Evolutionary conservation across 2,329 filamentous ascomycete species (phyloP), one percentile per base, ranked within the genome.

Genomic region (Amauroascus niger): DNA sequence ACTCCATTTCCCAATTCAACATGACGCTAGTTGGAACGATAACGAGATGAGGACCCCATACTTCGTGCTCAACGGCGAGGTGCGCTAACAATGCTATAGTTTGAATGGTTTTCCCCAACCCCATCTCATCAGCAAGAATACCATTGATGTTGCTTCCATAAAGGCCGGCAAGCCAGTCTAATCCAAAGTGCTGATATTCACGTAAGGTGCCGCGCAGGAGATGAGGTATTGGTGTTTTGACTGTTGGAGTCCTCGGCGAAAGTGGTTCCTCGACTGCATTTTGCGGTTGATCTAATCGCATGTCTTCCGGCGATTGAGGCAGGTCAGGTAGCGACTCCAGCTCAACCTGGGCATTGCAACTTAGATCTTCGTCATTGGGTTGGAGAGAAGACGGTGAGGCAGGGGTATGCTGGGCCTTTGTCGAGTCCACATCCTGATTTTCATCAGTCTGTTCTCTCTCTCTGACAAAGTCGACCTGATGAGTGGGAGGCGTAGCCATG

Each of bases 1-100:
- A 98, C 70, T 98, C 93, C 86, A 97, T 97, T 69, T 98, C 94
- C 93, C 93, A 98, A 66, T 98, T 98, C 59, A 98, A 81, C 79
- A 98, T 96, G 47, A 98, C 94, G 69, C 90, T 97, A 1, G 93
- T 98, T 1, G 93, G 93, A 1, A 98, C 93, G 57, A 98, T 86
- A 47, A 98, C 88, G 22, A 98, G 75, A 74, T 98, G 93, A 0
- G 93, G 89, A 0, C 94, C 93, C 94, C 93, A 98, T 4, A 95
- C 83, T 63, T 89, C 82, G 65, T 95, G 87, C 37, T 88, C 79
- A 58, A 90, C 90, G 7, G 94, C 93, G 33, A 98, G 77, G 67
- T 98, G 91, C 3, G 93, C 93, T 35, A 98, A 76, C 2, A 98
- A 75, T 2, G 94, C 85, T 63, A 98, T 98, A 0, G 93, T 98